Evolutionary conservation across 768 basidiomycete genomes (phyloP).

Genomic region (Omphalotus guepiniiformis): DNA sequence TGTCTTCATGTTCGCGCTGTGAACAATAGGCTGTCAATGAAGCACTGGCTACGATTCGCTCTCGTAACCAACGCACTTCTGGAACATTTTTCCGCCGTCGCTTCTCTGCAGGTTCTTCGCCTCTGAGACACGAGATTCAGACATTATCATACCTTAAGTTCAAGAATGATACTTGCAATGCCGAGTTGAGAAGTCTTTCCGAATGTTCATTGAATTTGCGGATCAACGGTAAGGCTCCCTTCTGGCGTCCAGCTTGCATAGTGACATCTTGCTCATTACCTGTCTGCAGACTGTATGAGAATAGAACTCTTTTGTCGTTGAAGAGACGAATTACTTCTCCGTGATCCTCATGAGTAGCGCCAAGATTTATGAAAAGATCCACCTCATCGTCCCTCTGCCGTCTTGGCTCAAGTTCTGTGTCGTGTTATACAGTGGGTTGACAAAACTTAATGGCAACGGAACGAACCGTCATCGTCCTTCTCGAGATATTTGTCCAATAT

Average conservation of each 20-base stretch:
- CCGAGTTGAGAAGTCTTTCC: constrained; percentile 78
- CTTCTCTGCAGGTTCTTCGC: constrained; percentile 56
- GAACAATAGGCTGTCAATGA: background rate
- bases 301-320: background rate
- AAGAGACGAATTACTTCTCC: constrained; percentile 52
- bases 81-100: constrained; percentile 46
- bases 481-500: constrained; percentile 98
- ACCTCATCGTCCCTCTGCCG: constrained; percentile 60
- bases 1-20: constrained; percentile 36
- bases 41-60: background rate
- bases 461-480: constrained; percentile 87
- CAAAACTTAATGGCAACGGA: background rate
- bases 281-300: constrained; percentile 43
- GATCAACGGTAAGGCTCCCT: constrained; percentile 86
- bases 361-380: constrained; percentile 79
- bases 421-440: constrained; percentile 1
- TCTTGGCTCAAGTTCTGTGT: constrained; percentile 72
- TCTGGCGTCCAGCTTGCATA: constrained; percentile 92
- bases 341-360: constrained; percentile 89
- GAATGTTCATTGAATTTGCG: constrained; percentile 98
- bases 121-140: constrained; percentile 29
- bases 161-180: constrained; percentile 43
- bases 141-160: background rate
- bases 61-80: constrained; percentile 42
- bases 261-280: constrained; percentile 89